Evolutionary conservation across 345 rosid species (phyloP), one percentile per base, ranked within the genome.

Genomic region (Citrus sp.): DNA sequence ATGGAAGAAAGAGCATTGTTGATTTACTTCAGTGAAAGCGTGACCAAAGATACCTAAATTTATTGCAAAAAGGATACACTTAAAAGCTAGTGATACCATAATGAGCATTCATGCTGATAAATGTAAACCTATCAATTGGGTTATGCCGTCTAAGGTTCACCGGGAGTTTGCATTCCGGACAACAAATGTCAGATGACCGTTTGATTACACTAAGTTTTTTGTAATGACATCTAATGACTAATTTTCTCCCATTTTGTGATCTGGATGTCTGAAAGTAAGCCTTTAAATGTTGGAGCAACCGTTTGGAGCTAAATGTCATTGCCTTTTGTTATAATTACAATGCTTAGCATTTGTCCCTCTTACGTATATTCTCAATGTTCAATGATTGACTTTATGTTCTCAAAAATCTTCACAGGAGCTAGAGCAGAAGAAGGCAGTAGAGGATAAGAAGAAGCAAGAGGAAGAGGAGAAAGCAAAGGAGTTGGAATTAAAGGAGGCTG

Each of bases 381-480:
- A 42, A 78, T 62, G 30, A 58, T 51, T 21, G 24, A 70, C 16
- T 30, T 28, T 46, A 21, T 58, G 12, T 72, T 49, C 19, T 69
- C 6, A 74, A 74, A 74, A 24, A 14, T 67, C 59, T 71, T 59
- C 63, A 46, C 82, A 92, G 96, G 97, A 93, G 71, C 89, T 89
- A 56, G 95, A 85, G 84, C 80, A 82, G 85, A 84, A 80, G 68
- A 87, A 78, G 82, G 83, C 79, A 74, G 42, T 58, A 54, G 81
- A 81, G 51, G 38, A 58, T 32, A 90, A 84, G 84, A 80, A 88
- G 66, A 75, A 78, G 87, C 72, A 83, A 79, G 90, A 89, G 81
- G 88, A 88, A 32, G 91, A 88, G 71, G 85, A 88, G 84, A 86
- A 79, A 81, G 87, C 83, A 70, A 88, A 85, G 75, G 90, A 90